Evolutionary conservation across 345 rosid species (phyloP).

Genomic region (Anacardium occidentale): DNA sequence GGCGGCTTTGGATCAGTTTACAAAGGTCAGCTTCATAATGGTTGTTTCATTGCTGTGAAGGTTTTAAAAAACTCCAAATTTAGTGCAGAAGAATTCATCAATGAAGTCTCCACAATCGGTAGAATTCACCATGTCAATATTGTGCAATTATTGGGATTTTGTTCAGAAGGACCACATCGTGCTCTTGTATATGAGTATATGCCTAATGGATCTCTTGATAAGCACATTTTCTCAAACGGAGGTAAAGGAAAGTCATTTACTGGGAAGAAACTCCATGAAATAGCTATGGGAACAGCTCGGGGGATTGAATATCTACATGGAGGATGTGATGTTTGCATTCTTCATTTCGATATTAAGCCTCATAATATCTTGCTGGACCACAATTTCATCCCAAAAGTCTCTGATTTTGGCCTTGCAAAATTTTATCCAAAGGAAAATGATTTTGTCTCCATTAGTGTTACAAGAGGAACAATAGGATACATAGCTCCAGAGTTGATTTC

Average conservation of each 20-base stretch:
- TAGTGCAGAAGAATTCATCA: conserved; percentile 19
- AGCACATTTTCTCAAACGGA: background rate
- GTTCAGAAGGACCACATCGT: background rate
- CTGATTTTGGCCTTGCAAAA: conserved; percentile 31
- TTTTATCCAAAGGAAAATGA: conserved; percentile 20
- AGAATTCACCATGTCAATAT: conserved; percentile 20
- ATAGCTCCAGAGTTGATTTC: conserved; percentile 34
- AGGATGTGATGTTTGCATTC: conserved; percentile 27
- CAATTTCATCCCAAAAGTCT: conserved; percentile 29
- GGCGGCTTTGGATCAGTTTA: conserved; percentile 4
- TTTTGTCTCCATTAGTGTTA: conserved; percentile 18
- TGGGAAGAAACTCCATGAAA: conserved; percentile 18
- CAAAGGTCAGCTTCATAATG: background rate
- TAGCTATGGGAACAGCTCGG: conserved; percentile 27
- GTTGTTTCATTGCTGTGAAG: conserved; percentile 5
- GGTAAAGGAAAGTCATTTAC: background rate
- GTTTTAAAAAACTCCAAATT: conserved; percentile 14
- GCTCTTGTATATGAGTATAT: conserved; percentile 14
- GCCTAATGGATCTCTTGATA: conserved; percentile 19
- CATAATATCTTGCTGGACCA: conserved; percentile 30
- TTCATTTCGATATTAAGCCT: conserved; percentile 35
- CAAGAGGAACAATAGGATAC: conserved; percentile 29
- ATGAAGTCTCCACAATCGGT: conserved; percentile 11
- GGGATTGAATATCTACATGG: conserved; percentile 30
- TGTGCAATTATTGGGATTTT: conserved; percentile 10